These are phyloP conservation scores for Verbena officinalis DNA, from an alignment of 257 asterid species.

Conservation along the genomic window DNA sequence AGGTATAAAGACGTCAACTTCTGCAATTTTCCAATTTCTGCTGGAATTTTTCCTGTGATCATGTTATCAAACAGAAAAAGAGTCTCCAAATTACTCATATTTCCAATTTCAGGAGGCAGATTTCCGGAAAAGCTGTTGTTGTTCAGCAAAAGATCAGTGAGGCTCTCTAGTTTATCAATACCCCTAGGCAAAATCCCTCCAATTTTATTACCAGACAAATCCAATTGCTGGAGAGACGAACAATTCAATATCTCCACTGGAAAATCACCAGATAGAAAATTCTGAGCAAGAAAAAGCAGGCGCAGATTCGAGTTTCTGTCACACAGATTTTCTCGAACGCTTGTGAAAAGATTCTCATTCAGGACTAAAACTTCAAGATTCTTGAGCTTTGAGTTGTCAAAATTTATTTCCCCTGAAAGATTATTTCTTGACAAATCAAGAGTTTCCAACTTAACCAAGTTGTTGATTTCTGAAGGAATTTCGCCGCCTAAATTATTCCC, in stretches of 20 bases:
- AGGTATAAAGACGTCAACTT: conserved; percentile 56
- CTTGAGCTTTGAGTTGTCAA: conserved; percentile 44
- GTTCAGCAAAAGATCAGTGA: conserved; percentile 85
- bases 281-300: conserved; percentile 57
- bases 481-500: conserved; percentile 66
- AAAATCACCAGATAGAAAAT: conserved; percentile 59
- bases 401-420: conserved; percentile 56
- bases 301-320: conserved; percentile 39
- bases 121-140: conserved; percentile 75
- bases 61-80: conserved; percentile 67
- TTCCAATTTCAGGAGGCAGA: conserved; percentile 70
- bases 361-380: conserved; percentile 57
- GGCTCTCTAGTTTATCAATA: conserved; percentile 50
- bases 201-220: conserved; percentile 72
- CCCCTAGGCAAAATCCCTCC: conserved; percentile 53
- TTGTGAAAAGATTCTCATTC: conserved; percentile 49
- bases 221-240: conserved; percentile 63
- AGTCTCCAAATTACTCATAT: conserved; percentile 55
- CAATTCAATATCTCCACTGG: conserved; percentile 63
- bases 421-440: conserved; percentile 73
- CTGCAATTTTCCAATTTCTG: conserved; percentile 70
- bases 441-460: conserved; percentile 44
- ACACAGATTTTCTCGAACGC: conserved; percentile 53
- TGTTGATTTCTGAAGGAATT: conserved; percentile 63
- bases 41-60: conserved; percentile 68